A percentile compares a stretch with the other conserved stretches of the same genome.
Conservation (phyloP, 176 grass and related monocot species). For the Tuctoria greenei region DNA sequence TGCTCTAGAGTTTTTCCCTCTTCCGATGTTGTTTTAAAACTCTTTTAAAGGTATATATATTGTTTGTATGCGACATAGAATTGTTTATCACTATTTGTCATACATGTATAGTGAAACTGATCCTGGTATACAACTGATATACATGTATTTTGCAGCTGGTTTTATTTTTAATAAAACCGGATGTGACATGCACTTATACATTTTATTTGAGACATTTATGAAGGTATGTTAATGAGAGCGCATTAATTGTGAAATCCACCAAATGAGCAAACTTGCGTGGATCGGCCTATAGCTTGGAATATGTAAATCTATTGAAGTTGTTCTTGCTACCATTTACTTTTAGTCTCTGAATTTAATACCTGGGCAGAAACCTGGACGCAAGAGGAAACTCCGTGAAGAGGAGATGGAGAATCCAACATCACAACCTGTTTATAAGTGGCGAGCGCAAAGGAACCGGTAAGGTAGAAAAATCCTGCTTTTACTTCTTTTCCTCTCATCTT, state of each 20-base stretch:
- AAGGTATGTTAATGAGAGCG: not conserved
- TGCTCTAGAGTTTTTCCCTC: no score
- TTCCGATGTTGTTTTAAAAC: no score
- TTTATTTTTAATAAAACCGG: no score
- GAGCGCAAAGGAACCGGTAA: conserved; percentile 72
- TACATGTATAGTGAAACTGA: no score
- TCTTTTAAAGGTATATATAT: no score
- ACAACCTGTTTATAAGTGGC: conserved; percentile 82
- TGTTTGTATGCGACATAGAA: no score
- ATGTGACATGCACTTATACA: no score
- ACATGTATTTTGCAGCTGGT: no score
- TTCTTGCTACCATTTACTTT: conserved; percentile 19
- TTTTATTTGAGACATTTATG: not conserved
- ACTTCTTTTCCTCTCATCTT: not conserved
- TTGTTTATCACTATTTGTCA: no score
- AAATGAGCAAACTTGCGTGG: not conserved
- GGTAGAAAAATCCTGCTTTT: not conserved
- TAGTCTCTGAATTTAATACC: conserved; percentile 6
- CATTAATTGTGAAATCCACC: not conserved
- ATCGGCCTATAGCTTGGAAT: conserved; percentile 14
- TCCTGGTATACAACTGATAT: no score
- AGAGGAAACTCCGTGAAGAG: conserved; percentile 75
- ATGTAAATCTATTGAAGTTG: not conserved
- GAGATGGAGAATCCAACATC: conserved; percentile 51
- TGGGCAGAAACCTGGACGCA: conserved; percentile 81